Conservation (phyloP, 2,329 filamentous ascomycete genomes). For the Aspergillus aculeatus region DNA sequence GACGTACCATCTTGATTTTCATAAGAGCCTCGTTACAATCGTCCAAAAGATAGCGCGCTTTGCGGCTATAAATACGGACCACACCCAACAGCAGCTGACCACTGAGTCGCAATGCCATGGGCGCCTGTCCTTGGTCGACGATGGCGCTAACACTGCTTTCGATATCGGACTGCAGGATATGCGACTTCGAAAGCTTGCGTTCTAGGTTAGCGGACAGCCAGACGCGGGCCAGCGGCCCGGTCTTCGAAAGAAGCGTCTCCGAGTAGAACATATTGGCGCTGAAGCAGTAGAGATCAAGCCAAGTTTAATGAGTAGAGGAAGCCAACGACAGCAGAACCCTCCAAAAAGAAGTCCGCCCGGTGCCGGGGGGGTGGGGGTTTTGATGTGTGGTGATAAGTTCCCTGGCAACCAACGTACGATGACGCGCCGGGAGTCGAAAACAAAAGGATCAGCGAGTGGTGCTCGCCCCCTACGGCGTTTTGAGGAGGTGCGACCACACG, state of each 20-base stretch:
- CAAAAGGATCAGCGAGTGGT: slow-evolving; percentile 25
- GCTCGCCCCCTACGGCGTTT: slow-evolving; percentile 7
- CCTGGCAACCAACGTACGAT: slow-evolving; percentile 25
- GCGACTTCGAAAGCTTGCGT: slow-evolving; percentile 96
- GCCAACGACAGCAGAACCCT: slow-evolving; percentile 28
- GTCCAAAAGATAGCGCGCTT: slow-evolving; percentile 92
- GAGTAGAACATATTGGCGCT: slow-evolving; percentile 83
- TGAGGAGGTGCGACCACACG: slow-evolving; percentile 1
- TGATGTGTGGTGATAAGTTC: slow-evolving; percentile 8
- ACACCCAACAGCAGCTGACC: slow-evolving; percentile 93
- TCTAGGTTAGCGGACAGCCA: slow-evolving; percentile 98
- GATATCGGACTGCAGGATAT: slow-evolving; percentile 91
- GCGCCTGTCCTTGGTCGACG: slow-evolving; percentile 86
- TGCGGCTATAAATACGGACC: slow-evolving; percentile 94
- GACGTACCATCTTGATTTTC: slow-evolving; percentile 93
- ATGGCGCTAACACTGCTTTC: slow-evolving; percentile 94
- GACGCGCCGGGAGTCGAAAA: slow-evolving; percentile 37
- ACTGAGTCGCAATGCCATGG: slow-evolving; percentile 89
- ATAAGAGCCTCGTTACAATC: slow-evolving; percentile 96
- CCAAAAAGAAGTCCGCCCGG: slow-evolving; percentile 29
- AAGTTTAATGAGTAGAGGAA: slow-evolving; percentile 22
- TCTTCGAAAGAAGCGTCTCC: slow-evolving; percentile 92
- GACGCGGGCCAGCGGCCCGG: slow-evolving; percentile 91
- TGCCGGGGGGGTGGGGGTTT: slow-evolving; percentile 33
- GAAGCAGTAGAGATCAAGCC: slow-evolving; percentile 3